Evolutionary conservation across 495 filamentous ascomycete species (phyloP).

Genomic region (Aspergillus biplanus): DNA sequence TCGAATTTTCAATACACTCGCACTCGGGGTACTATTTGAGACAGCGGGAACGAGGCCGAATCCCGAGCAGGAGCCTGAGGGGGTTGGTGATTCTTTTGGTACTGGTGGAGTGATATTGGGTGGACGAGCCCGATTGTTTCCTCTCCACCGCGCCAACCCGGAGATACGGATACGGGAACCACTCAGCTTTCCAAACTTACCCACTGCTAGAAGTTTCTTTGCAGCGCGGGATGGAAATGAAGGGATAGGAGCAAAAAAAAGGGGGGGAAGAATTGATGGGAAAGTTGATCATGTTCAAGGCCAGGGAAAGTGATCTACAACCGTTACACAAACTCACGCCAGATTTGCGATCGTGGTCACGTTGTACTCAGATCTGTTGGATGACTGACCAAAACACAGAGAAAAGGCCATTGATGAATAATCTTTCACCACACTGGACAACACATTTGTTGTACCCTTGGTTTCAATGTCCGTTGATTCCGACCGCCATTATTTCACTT

Average conservation of each 20-base stretch:
- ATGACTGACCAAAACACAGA: neutral
- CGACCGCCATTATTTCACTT: constrained; percentile 18
- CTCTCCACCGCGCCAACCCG: constrained; percentile 15
- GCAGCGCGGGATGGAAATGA: neutral
- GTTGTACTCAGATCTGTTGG: neutral
- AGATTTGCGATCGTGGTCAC: neutral
- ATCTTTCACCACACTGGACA: neutral
- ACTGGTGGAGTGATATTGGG: neutral
- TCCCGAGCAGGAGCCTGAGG: neutral
- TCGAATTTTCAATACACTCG: no score
- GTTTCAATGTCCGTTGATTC: constrained; percentile 15
- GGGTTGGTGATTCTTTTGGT: neutral
- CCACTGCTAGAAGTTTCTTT: neutral
- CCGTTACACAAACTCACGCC: constrained; percentile 8
- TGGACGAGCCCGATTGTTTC: neutral
- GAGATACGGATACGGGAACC: constrained; percentile 11
- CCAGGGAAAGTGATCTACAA: constrained; percentile 1
- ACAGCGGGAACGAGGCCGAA: no score
- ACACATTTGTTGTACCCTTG: constrained; percentile 4
- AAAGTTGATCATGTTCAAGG: constrained; percentile 1
- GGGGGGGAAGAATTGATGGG: neutral
- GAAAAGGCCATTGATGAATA: neutral
- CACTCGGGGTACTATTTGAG: no score
- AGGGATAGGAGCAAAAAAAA: neutral
- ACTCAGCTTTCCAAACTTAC: constrained; percentile 1